phyloP scores from a whole-genome alignment of 352 stramenopile genomes.

The Pythium biforme region DNA sequence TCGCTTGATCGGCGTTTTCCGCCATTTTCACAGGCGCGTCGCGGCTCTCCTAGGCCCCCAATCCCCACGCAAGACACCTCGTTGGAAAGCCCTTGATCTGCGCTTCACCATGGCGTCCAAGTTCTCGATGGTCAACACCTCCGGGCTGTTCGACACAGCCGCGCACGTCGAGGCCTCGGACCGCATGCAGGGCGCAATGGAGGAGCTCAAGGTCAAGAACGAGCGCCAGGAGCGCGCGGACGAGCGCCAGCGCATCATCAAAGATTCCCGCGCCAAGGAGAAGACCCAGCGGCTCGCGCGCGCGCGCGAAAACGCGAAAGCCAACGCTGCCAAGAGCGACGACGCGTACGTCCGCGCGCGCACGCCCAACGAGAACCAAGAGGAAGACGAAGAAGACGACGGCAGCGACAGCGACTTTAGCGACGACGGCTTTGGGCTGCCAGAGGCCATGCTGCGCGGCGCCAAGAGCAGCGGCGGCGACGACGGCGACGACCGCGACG shows the following conservation, averaged over 20 bases:
- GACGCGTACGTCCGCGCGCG: constrained; percentile 18
- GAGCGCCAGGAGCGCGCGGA: constrained; percentile 36
- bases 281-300: constrained; percentile 25
- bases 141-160: constrained; percentile 65
- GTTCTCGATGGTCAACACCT: constrained; percentile 78
- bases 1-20: too few species aligned
- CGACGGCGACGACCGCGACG: constrained; percentile 58
- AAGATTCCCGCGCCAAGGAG: constrained; percentile 28
- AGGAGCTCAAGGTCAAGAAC: constrained; percentile 68
- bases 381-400: constrained; percentile 26
- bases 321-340: constrained; percentile 21
- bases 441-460: background rate
- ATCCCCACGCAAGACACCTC: too few species aligned
- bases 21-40: too few species aligned
- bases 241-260: constrained; percentile 5
- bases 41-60: too few species aligned
- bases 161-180: constrained; percentile 70
- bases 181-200: constrained; percentile 70
- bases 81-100: too few species aligned
- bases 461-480: constrained; percentile 12
- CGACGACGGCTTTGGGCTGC: constrained; percentile 8
- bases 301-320: constrained; percentile 29
- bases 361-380: constrained; percentile 25
- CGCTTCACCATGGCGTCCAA: constrained; percentile 67
- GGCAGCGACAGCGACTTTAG: constrained; percentile 10